Percentiles rank a stretch among this genome's conserved stretches.
These are phyloP conservation scores for Podaxis rugospora DNA, from an alignment of 768 basidiomycete species.

Conservation along the genomic window DNA sequence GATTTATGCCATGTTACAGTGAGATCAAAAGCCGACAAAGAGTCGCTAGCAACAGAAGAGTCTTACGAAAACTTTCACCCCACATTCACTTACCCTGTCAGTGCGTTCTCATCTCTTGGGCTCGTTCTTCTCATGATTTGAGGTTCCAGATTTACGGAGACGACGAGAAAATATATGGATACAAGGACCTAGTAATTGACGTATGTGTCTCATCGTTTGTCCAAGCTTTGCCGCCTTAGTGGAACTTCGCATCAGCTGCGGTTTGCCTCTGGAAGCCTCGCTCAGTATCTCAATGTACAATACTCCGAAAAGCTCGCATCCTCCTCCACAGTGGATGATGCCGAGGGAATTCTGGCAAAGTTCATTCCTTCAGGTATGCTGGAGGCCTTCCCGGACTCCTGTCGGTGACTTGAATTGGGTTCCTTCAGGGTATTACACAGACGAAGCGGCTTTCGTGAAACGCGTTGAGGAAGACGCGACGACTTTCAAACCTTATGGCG, in stretches of 20 bases:
- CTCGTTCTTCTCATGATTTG: background rate
- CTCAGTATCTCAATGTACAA: constrained; percentile 65
- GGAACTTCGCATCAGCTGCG: constrained; percentile 47
- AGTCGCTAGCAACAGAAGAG: constrained; percentile 51
- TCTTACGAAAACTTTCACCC: constrained; percentile 73
- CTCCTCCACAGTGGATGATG: constrained; percentile 78
- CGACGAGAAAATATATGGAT: constrained; percentile 95
- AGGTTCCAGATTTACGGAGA: constrained; percentile 81
- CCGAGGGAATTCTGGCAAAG: constrained; percentile 68
- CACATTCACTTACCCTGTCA: constrained; percentile 89
- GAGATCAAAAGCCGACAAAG: constrained; percentile 63
- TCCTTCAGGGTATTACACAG: constrained; percentile 65
- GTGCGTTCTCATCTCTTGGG: constrained; percentile 17
- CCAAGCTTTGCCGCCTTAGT: background rate
- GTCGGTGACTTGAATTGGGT: background rate
- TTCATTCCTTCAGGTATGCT: constrained; percentile 71
- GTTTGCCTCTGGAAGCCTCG: constrained; percentile 85
- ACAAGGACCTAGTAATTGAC: constrained; percentile 77
- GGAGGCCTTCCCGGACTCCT: background rate
- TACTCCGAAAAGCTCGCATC: constrained; percentile 64
- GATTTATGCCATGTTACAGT: constrained; percentile 36
- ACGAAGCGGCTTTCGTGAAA: constrained; percentile 60
- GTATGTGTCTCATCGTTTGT: constrained; percentile 38
- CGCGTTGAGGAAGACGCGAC: constrained; percentile 76
- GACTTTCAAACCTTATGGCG: constrained; percentile 73